Evolutionary conservation across 129 eudicot species (phyloP).

Genomic region (Smallanthus sonchifolius): DNA sequence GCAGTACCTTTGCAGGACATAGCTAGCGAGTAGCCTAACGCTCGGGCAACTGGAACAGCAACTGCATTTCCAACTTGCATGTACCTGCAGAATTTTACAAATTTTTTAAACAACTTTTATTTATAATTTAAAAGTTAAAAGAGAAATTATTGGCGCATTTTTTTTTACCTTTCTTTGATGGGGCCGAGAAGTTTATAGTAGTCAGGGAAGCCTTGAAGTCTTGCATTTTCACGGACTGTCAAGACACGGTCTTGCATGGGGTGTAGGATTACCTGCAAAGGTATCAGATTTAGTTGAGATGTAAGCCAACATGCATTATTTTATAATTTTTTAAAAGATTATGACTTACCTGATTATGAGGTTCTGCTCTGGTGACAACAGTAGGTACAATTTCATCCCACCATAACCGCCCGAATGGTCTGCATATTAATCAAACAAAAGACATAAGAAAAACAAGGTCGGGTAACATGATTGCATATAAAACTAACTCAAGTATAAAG

Average conservation of each 20-base stretch:
- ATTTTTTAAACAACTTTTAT: not conserved
- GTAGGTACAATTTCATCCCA: constrained; percentile 91
- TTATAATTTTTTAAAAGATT: not conserved
- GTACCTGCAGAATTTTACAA: constrained; percentile 34
- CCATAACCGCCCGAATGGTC: constrained; percentile 91
- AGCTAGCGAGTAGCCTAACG: constrained; percentile 59
- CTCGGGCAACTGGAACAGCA: constrained; percentile 80
- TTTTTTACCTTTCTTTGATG: constrained; percentile 59
- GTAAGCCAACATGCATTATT: not conserved
- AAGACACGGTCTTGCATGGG: constrained; percentile 63
- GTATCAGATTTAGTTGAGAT: not conserved
- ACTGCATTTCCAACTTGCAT: constrained; percentile 86
- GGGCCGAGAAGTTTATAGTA: constrained; percentile 63
- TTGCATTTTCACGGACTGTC: constrained; percentile 61
- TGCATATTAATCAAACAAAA: constrained; percentile 10
- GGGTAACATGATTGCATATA: not conserved
- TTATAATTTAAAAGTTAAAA: not conserved
- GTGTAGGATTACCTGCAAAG: constrained; percentile 51
- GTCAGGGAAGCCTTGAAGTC: constrained; percentile 85
- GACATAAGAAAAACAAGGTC: not conserved
- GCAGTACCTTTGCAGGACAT: constrained; percentile 40
- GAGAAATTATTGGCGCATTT: not conserved
- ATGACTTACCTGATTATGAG: constrained; percentile 68
- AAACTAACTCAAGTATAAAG: not conserved
- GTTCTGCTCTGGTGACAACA: constrained; percentile 80